These are phyloP conservation scores for Mucor ambiguus DNA, from an alignment of 371 early-diverging fungal species.

Conservation along the genomic window DNA sequence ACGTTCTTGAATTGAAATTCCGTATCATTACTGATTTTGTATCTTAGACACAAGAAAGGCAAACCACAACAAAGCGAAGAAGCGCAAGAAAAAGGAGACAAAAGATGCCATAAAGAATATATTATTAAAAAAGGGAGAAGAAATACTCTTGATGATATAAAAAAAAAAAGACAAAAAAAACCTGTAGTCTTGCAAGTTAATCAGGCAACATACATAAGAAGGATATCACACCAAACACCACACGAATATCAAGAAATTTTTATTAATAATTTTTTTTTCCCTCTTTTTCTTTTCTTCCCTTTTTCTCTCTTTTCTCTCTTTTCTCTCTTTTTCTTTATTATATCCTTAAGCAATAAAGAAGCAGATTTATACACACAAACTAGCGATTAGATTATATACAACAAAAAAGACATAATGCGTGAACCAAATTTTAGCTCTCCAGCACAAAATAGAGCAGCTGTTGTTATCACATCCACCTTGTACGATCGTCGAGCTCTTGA, in stretches of 20 bases:
- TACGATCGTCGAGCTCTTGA: slow-evolving; percentile 90
- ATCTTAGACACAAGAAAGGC: not conserved
- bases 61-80: not conserved
- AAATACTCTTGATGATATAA: not conserved
- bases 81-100: not conserved
- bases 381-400: slow-evolving; percentile 6
- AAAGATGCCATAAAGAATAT: not conserved
- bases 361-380: not conserved
- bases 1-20: slow-evolving; percentile 6
- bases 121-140: not conserved
- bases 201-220: not conserved
- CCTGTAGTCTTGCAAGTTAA: slow-evolving; percentile 5
- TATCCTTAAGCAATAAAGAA: not conserved
- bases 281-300: slow-evolving; percentile 3
- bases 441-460: slow-evolving; percentile 71
- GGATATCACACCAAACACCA: not conserved
- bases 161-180: not conserved
- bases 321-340: slow-evolving; percentile 1
- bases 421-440: slow-evolving; percentile 81
- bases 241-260: not conserved
- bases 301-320: not conserved
- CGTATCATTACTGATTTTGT: not conserved
- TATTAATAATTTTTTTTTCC: not conserved
- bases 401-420: slow-evolving; percentile 57
- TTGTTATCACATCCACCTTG: slow-evolving; percentile 79